Evolutionary conservation across 371 early-diverging fungal genomes (phyloP).

Genomic region (Neoconidiobolus thromboides): DNA sequence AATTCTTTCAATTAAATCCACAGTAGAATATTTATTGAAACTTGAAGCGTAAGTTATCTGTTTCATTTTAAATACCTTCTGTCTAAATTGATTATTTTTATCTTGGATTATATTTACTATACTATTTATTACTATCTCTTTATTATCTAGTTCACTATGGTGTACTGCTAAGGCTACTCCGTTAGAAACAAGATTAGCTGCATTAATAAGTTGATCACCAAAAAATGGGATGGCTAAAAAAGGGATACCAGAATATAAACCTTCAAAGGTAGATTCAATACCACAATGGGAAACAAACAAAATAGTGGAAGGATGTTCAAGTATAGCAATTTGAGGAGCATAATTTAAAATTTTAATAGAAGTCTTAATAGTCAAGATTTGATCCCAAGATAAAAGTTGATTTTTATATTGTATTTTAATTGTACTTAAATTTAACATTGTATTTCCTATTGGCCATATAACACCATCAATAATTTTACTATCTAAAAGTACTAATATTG

Average conservation of each 20-base stretch:
- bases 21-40: background rate
- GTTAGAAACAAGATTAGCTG: background rate
- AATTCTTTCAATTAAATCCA: background rate
- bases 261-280: conserved; percentile 15
- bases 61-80: background rate
- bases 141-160: background rate
- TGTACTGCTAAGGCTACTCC: conserved; percentile 3
- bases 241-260: conserved; percentile 12
- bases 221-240: conserved; percentile 17
- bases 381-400: too few relatives aligned
- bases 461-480: conserved; percentile 13
- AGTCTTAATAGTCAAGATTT: background rate
- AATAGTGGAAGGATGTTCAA: conserved; percentile 14
- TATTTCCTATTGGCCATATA: conserved; percentile 13
- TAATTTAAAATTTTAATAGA: conserved; percentile 7
- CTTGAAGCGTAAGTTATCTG: conserved; percentile 1
- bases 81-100: background rate
- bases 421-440: background rate
- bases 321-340: conserved; percentile 20
- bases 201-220: conserved; percentile 16
- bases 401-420: too few relatives aligned
- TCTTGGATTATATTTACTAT: background rate
- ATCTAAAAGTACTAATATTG: conserved; percentile 8
- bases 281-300: conserved; percentile 21
- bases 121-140: too few relatives aligned